Conservation (phyloP, 2,329 filamentous ascomycete genomes). For the Verticillium zaregamsianum region DNA sequence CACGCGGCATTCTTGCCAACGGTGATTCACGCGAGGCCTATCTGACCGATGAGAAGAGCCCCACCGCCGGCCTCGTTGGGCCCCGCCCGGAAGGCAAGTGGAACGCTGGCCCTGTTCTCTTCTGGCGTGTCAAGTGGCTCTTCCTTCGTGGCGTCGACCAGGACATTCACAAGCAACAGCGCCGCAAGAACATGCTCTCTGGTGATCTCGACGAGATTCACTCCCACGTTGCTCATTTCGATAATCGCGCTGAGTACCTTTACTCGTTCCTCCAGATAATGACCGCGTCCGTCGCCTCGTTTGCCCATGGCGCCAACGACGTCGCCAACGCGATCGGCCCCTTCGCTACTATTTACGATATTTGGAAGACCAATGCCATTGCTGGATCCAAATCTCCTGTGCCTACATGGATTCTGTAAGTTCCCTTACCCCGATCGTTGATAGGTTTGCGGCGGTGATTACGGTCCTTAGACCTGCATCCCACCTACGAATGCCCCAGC, state of each 20-base stretch:
- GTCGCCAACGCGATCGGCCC: constrained; percentile 60
- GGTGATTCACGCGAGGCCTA: background rate
- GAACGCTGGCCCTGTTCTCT: constrained; percentile 31
- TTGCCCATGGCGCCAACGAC: constrained; percentile 65
- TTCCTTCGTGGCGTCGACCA: constrained; percentile 37
- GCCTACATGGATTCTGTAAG: constrained; percentile 53
- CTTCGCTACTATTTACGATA: constrained; percentile 58
- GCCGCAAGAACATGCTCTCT: constrained; percentile 36
- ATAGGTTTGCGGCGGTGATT: background rate
- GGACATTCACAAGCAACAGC: constrained; percentile 24
- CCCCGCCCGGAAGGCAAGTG: constrained; percentile 30
- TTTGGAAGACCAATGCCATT: constrained; percentile 48
- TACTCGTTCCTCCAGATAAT: constrained; percentile 58
- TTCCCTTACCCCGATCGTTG: background rate
- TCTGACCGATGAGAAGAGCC: constrained; percentile 12
- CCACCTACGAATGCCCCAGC: background rate
- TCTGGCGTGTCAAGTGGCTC: constrained; percentile 33
- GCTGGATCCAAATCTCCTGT: constrained; percentile 39
- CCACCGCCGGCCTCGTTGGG: constrained; percentile 20
- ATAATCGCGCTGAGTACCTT: constrained; percentile 58
- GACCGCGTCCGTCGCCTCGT: constrained; percentile 59
- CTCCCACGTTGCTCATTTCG: constrained; percentile 53
- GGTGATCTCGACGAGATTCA: constrained; percentile 52
- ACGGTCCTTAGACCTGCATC: background rate
- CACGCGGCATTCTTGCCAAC: constrained; percentile 1